Evolutionary conservation across 2,329 filamentous ascomycete genomes (phyloP).

Genomic region (Reticulascus tulasneorum): DNA sequence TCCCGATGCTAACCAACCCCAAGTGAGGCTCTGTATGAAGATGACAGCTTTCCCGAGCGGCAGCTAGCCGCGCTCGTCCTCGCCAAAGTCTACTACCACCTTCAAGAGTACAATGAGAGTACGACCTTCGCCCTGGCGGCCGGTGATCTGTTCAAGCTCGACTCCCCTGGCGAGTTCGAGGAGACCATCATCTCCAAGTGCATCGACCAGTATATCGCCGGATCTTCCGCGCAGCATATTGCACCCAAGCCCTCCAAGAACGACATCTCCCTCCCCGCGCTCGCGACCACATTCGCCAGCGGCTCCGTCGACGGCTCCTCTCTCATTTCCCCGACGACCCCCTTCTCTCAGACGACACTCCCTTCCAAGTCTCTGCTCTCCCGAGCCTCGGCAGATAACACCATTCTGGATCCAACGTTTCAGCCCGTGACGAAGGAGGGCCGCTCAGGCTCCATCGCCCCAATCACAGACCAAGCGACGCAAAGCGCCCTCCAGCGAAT

Average conservation of each 20-base stretch:
- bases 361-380: constrained; percentile 95
- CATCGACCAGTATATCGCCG: constrained; percentile 92
- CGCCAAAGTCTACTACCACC: constrained; percentile 97
- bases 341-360: constrained; percentile 89
- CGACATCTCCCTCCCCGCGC: constrained; percentile 55
- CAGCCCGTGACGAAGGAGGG: constrained; percentile 52
- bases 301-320: constrained; percentile 63
- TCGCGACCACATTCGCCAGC: constrained; percentile 75
- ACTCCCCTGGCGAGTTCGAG: constrained; percentile 89
- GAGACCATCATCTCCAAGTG: constrained; percentile 99
- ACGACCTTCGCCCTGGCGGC: constrained; percentile 97
- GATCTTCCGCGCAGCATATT: constrained; percentile 51
- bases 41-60: constrained; percentile 89
- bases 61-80: constrained; percentile 91
- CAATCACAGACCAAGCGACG: constrained; percentile 65
- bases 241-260: constrained; percentile 37
- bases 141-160: constrained; percentile 90
- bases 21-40: constrained; percentile 96
- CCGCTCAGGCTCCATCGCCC: constrained; percentile 57
- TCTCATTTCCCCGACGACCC: constrained; percentile 83
- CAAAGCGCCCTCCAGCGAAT: constrained; percentile 77
- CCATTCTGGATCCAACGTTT: constrained; percentile 56
- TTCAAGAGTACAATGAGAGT: constrained; percentile 98
- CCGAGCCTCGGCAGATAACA: constrained; percentile 65
- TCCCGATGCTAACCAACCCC: constrained; percentile 10